Evolutionary conservation across 1,139 yeast species (phyloP).

Genomic region (Sugiyamaella japonica): DNA sequence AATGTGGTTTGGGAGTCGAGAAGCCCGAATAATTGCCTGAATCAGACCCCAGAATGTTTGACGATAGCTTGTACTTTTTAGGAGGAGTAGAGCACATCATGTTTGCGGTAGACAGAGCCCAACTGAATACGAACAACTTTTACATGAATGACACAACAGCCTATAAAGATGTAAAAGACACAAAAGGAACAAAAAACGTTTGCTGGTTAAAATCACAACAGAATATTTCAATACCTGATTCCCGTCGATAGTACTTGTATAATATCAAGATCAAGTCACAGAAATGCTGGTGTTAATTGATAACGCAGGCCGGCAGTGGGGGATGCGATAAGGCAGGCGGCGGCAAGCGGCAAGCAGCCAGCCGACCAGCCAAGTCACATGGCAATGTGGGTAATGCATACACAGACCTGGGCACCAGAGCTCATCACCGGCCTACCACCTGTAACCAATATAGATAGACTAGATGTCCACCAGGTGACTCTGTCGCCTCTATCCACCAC

Average conservation of each 20-base stretch:
- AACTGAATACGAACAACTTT: background rate
- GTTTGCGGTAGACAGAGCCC: background rate
- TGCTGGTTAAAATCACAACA: too few relatives aligned
- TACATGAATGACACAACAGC: too few relatives aligned
- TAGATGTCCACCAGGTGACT: too few relatives aligned
- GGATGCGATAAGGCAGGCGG: conserved; percentile 13
- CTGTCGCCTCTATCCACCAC: too few relatives aligned
- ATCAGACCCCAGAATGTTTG: background rate
- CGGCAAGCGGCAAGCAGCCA: background rate
- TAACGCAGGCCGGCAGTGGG: conserved; percentile 10
- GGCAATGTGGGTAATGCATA: background rate
- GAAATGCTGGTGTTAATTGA: conserved; percentile 5
- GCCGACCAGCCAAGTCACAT: conserved; percentile 5
- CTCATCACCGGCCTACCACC: too few relatives aligned
- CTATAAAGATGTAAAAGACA: too few relatives aligned
- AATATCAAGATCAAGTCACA: background rate
- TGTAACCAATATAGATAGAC: too few relatives aligned
- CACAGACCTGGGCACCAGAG: too few relatives aligned
- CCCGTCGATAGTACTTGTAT: background rate
- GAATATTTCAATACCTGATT: too few relatives aligned
- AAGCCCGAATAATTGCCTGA: background rate
- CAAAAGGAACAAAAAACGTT: too few relatives aligned
- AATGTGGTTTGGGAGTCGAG: background rate
- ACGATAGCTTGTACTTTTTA: conserved; percentile 10
- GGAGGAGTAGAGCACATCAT: conserved; percentile 16